These are phyloP conservation scores for Thraustotheca clavata DNA, from an alignment of 352 stramenopile species.

Conservation along the genomic window DNA sequence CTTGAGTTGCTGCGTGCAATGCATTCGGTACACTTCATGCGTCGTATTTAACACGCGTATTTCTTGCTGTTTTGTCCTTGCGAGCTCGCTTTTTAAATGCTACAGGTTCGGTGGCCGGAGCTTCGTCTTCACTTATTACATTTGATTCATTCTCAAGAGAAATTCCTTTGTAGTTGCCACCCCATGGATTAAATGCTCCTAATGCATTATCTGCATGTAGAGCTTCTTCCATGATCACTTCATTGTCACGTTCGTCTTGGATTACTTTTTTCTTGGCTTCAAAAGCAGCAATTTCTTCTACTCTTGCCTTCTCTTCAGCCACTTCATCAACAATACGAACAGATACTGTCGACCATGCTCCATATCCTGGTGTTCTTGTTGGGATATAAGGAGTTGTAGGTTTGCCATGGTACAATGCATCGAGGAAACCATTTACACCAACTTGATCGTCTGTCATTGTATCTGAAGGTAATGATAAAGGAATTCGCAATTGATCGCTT, in stretches of 20 bases:
- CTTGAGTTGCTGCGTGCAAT: not conserved
- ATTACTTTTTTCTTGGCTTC: slow-evolving; percentile 4
- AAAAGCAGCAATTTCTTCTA: slow-evolving; percentile 25
- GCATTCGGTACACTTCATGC: not conserved
- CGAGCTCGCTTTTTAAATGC: slow-evolving; percentile 61
- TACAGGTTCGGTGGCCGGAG: slow-evolving; percentile 44
- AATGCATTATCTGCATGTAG: slow-evolving; percentile 63
- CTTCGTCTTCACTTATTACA: slow-evolving; percentile 32
- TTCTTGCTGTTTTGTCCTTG: not conserved
- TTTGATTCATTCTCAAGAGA: slow-evolving; percentile 37
- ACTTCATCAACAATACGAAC: slow-evolving; percentile 71
- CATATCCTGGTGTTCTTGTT: slow-evolving; percentile 67
- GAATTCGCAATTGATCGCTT: slow-evolving; percentile 57
- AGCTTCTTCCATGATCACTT: slow-evolving; percentile 59
- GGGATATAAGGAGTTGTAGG: not conserved
- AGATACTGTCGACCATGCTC: slow-evolving; percentile 70
- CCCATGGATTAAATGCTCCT: slow-evolving; percentile 73
- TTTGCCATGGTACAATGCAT: slow-evolving; percentile 26
- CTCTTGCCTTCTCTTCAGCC: slow-evolving; percentile 33
- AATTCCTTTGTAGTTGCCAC: slow-evolving; percentile 76
- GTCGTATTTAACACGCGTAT: slow-evolving; percentile 35
- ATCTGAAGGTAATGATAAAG: slow-evolving; percentile 35
- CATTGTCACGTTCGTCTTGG: slow-evolving; percentile 36
- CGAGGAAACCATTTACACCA: not conserved
- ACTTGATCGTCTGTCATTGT: slow-evolving; percentile 46